Conservation (phyloP, 441 rosid genomes). For the Populus hybrid region DNA sequence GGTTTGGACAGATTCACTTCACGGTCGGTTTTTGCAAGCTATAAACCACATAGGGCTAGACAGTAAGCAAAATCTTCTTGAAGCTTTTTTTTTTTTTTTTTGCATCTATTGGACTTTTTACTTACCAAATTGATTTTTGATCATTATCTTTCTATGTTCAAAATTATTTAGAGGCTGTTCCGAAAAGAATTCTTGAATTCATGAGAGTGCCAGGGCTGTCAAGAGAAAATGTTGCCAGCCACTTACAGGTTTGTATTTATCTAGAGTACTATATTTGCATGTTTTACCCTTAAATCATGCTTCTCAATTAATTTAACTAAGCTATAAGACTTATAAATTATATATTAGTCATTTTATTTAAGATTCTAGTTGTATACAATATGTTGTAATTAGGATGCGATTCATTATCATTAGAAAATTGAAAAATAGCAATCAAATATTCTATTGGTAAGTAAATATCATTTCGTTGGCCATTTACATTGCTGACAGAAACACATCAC, state of each 20-base stretch:
- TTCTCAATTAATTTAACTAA: neutral
- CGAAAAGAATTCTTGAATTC: slow-evolving; percentile 40
- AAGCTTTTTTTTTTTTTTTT: neutral
- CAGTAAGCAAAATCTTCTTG: slow-evolving; percentile 42
- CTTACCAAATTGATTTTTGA: neutral
- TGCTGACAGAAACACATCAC: too few relatives aligned
- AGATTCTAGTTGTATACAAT: too few relatives aligned
- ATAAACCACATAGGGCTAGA: slow-evolving; percentile 55
- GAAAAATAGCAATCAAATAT: too few relatives aligned
- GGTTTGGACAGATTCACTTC: slow-evolving; percentile 63
- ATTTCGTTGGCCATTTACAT: too few relatives aligned
- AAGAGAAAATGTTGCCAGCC: slow-evolving; percentile 88
- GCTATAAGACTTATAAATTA: too few relatives aligned
- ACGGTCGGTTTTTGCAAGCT: slow-evolving; percentile 65
- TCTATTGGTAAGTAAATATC: too few relatives aligned
- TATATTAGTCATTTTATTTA: too few relatives aligned
- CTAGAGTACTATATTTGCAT: neutral
- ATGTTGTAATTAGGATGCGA: too few relatives aligned
- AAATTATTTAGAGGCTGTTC: slow-evolving; percentile 34
- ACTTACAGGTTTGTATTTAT: slow-evolving; percentile 62
- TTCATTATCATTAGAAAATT: too few relatives aligned
- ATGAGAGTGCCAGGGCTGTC: slow-evolving; percentile 70
- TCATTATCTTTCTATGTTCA: slow-evolving; percentile 4
- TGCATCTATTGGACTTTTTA: neutral
- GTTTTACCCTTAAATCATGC: neutral